Evolutionary conservation across 1,284 basidiomycete species (phyloP), one percentile per base, ranked within the genome.

Genomic region (Apiotrichum mycotoxinovorans): DNA sequence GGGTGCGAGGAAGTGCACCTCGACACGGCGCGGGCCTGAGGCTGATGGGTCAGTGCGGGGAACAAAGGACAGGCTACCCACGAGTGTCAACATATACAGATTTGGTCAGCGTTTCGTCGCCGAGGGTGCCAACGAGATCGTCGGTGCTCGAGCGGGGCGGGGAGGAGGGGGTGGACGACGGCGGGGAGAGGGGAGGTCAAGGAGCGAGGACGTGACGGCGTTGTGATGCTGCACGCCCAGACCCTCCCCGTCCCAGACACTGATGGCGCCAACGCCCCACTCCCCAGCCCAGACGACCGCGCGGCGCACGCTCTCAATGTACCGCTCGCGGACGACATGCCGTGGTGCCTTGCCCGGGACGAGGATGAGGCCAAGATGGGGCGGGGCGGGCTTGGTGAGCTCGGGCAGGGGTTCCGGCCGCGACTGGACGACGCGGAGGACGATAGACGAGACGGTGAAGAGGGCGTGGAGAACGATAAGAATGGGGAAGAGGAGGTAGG

Each of bases 401-500:
- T 54, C 53, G 5, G 43, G 46, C 14, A 46, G 55, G 4, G 50
- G 37, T 9, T 44, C 18, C 5, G 58, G 48, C 15, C 51, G 58
- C 5, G 51, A 44, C 57, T 73, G 65, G 44, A 64, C 64, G n/a
- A 66, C 57, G 12, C 71, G 62, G 1, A 73, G 58, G 25, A 66
- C 37, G 14, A 73, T 56, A 10, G 71, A 71, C 11, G 62, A 66
- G 40, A 70, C 30, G 35, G 66, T 65, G 67, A 73, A 73, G 8
- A 56, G 9, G 3, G 68, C 20, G 45, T 73, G 71, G 3, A 73
- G 62, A 15, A 69, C 55, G 37, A 66, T 17, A 47, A 71, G 66
- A 40, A 70, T 38, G 20, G 71, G 71, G 30, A 62, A 54, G 41
- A 63, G 54, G 40, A 58, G 44, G 38, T 53, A 40, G 17, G 46